These are phyloP conservation scores for Barnettozyma hawaiiensis DNA, from an alignment of 1,139 yeast genomes.

Conservation along the genomic window DNA sequence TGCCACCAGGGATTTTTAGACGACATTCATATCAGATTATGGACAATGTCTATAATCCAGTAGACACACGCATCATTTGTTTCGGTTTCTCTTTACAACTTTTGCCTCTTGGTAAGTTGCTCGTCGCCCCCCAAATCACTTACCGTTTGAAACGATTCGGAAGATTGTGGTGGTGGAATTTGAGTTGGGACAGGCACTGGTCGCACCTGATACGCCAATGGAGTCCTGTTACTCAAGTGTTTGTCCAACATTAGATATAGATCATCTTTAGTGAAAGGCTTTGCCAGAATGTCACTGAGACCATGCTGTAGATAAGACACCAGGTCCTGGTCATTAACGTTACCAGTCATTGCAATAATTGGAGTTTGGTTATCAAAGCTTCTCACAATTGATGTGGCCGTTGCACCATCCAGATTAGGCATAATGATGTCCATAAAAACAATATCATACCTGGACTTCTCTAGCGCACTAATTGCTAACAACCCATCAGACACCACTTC, in stretches of 20 bases:
- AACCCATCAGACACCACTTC: slow-evolving; percentile 91
- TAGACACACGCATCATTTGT: not conserved
- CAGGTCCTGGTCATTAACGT: slow-evolving; percentile 73
- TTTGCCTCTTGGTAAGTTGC: slow-evolving; percentile 27
- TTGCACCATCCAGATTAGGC: slow-evolving; percentile 93
- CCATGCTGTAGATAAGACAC: slow-evolving; percentile 82
- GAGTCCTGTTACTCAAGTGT: slow-evolving; percentile 43
- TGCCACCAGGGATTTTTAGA: too few species aligned
- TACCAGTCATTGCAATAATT: slow-evolving; percentile 91
- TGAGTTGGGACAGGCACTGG: slow-evolving; percentile 8
- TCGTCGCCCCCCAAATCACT: slow-evolving; percentile 16
- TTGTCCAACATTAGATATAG: slow-evolving; percentile 68
- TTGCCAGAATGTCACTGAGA: slow-evolving; percentile 86
- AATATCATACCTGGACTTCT: slow-evolving; percentile 68
- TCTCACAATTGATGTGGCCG: slow-evolving; percentile 83
- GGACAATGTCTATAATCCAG: not conserved
- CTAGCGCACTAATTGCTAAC: slow-evolving; percentile 78
- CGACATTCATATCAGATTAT: too few species aligned
- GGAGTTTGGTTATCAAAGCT: slow-evolving; percentile 81
- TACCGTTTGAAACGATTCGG: not conserved
- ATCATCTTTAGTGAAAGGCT: slow-evolving; percentile 87
- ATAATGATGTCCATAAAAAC: slow-evolving; percentile 91
- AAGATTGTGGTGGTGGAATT: slow-evolving; percentile 11
- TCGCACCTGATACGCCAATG: slow-evolving; percentile 27
- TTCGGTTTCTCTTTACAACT: slow-evolving; percentile 19